Conservation (phyloP, 495 filamentous ascomycete species). For the Astrothelium macrocarpum region DNA sequence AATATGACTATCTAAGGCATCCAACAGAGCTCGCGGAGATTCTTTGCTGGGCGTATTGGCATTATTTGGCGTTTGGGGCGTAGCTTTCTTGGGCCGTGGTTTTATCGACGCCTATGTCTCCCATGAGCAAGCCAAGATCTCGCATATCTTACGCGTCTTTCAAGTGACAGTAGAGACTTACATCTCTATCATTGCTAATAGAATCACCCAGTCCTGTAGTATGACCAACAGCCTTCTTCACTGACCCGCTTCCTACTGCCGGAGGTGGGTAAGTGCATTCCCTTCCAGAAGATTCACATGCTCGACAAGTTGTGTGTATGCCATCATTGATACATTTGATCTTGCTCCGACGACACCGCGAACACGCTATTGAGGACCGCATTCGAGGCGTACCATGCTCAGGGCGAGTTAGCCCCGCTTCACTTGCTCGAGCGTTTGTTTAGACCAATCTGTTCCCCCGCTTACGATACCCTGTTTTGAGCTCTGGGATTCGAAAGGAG, state of each 20-base stretch:
- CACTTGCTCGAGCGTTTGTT: background rate
- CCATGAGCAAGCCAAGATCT: background rate
- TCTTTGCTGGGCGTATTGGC: constrained; percentile 12
- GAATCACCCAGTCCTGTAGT: constrained; percentile 25
- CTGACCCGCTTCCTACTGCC: constrained; percentile 37
- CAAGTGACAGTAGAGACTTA: constrained; percentile 7
- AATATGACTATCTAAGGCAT: constrained; percentile 23
- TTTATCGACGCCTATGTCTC: constrained; percentile 8
- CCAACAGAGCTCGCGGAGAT: constrained; percentile 13
- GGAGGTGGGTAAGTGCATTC: constrained; percentile 68
- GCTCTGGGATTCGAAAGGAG: background rate
- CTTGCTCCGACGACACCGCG: constrained; percentile 68
- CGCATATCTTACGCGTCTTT: constrained; percentile 9
- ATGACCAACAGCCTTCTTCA: constrained; percentile 20
- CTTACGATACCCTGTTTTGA: background rate
- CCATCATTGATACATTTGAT: constrained; percentile 79
- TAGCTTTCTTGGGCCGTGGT: constrained; percentile 10
- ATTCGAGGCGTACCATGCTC: constrained; percentile 33
- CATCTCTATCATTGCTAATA: constrained; percentile 5
- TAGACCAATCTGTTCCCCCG: background rate
- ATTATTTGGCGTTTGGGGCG: constrained; percentile 1
- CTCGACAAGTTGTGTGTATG: constrained; percentile 62
- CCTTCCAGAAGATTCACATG: constrained; percentile 64
- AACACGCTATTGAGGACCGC: constrained; percentile 73
- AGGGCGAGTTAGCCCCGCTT: background rate